Evolutionary conservation across 495 filamentous ascomycete species (phyloP).

Genomic region (Rostrohypoxylon terebratum): DNA sequence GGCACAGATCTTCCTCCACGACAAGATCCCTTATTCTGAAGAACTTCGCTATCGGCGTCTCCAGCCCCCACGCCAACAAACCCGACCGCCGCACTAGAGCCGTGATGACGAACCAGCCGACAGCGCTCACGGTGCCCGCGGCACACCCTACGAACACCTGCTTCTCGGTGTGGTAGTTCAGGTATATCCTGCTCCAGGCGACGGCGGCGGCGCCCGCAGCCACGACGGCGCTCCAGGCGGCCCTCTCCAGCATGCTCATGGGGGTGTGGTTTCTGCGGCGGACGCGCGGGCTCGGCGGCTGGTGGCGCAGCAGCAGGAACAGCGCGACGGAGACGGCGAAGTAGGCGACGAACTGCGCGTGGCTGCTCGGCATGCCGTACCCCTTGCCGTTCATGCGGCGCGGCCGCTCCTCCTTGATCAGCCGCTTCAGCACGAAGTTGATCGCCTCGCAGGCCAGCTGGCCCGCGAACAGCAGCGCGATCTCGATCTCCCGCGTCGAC

Average conservation of each 20-base stretch:
- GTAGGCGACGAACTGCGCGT: slow-evolving; percentile 93
- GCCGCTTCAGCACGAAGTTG: slow-evolving; percentile 89
- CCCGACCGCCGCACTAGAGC: slow-evolving; percentile 68
- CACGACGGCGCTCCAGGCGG: slow-evolving; percentile 66
- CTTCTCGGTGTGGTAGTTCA: slow-evolving; percentile 90
- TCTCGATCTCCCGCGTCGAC: slow-evolving; percentile 90
- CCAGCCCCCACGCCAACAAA: slow-evolving; percentile 75
- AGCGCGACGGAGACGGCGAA: slow-evolving; percentile 85
- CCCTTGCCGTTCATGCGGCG: slow-evolving; percentile 86
- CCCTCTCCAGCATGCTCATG: slow-evolving; percentile 68
- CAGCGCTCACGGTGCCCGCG: slow-evolving; percentile 77
- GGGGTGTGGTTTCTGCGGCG: slow-evolving; percentile 57
- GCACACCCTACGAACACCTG: slow-evolving; percentile 85
- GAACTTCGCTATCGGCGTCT: slow-evolving; percentile 71
- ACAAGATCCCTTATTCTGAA: slow-evolving; percentile 84
- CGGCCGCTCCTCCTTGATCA: slow-evolving; percentile 92
- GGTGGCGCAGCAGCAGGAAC: slow-evolving; percentile 83
- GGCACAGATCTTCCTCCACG: slow-evolving; percentile 87
- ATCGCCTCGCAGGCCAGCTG: slow-evolving; percentile 94
- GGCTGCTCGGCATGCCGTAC: slow-evolving; percentile 98
- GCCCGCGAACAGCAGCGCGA: slow-evolving; percentile 88
- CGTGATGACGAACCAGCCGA: slow-evolving; percentile 83
- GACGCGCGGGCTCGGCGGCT: slow-evolving; percentile 57
- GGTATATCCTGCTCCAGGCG: slow-evolving; percentile 83
- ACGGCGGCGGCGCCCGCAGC: slow-evolving; percentile 74